A percentile compares a stretch with the other conserved stretches of the same genome.
These are phyloP conservation scores for Nitzschia palea DNA, from an alignment of 108 stramenopile species.

Conservation along the genomic window DNA sequence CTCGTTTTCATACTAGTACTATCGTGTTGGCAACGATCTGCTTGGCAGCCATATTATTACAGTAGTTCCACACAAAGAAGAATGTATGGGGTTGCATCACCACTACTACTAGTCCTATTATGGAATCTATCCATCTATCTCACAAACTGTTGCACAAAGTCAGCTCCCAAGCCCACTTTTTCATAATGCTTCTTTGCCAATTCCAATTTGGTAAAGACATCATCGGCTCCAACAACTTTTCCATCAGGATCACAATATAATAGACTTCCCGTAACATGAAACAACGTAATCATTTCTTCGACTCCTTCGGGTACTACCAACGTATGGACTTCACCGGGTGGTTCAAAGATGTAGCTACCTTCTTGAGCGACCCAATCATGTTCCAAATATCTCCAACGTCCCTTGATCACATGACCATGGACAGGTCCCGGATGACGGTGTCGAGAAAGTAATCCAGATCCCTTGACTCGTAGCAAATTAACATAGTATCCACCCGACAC, in stretches of 20 bases:
- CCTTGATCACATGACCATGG: slow-evolving; percentile 72
- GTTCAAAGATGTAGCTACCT: slow-evolving; percentile 78
- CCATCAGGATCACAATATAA: slow-evolving; percentile 72
- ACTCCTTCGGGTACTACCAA: slow-evolving; percentile 70
- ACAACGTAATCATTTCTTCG: slow-evolving; percentile 80
- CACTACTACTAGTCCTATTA: not conserved
- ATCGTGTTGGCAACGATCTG: no score
- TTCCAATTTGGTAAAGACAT: slow-evolving; percentile 80
- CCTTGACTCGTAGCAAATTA: slow-evolving; percentile 64
- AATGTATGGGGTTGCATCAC: no score
- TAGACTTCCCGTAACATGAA: slow-evolving; percentile 78
- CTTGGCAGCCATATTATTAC: no score
- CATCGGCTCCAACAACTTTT: slow-evolving; percentile 69
- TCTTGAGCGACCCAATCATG: slow-evolving; percentile 72
- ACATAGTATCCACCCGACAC: slow-evolving; percentile 76
- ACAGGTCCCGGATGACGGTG: slow-evolving; percentile 79
- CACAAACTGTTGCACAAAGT: slow-evolving; percentile 65
- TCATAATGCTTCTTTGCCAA: slow-evolving; percentile 73
- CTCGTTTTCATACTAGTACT: no score
- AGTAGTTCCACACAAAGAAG: no score
- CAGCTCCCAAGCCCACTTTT: slow-evolving; percentile 66
- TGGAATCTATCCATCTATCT: slow-evolving; percentile 24
- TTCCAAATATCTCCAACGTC: slow-evolving; percentile 70
- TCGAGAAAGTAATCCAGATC: slow-evolving; percentile 62
- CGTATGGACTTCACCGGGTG: slow-evolving; percentile 81